Evolutionary conservation across 768 basidiomycete genomes (phyloP), one percentile per base, ranked within the genome.

Genomic region (Suillus bovinus): DNA sequence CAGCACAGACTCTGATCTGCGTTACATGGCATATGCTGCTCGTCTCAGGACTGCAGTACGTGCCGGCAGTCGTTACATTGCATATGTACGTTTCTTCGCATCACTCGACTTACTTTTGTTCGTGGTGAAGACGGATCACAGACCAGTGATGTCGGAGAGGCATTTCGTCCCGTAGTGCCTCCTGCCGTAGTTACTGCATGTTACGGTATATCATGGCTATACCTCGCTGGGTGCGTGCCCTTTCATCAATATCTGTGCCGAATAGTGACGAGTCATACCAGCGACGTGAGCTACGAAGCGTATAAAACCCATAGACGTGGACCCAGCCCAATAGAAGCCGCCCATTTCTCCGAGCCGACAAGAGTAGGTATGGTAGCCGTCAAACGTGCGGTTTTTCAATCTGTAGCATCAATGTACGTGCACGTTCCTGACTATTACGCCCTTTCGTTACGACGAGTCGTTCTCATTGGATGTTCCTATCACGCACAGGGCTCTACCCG

Each of bases 121-220:
- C 41, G 36, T 54, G 33, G 62, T 63, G 64, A 67, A 64, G 71
- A 73, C 66, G 64, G 59, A 27, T 58, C 38, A 67, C 69, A 90
- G 88, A 91, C 89, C 47, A 90, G 89, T 76, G 91, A 92, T 69
- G 78, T 93, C 29, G 92, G 92, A 52, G 92, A 93, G 75, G 88
- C 91, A 1, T 93, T 93, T 72, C 80, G 92, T 11, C 91, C 91
- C 2, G 84, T 93, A 39, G 88, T 92, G 4, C 84, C 84, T 41
- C 88, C 92, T 1, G 81, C 81, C 72, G 63, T 89, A 17, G 91
- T 94, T 14, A 84, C 83, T 4, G 88, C 89, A 39, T 89, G 89
- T 11, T 94, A 94, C 70, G 91, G 89, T 16, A 75, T 93, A 58
- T 91, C 89, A 0, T 93, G 91, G 91, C 68, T 89, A 54, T 94